Conservation (phyloP, 805 yeast genomes). For the Scheffersomyces spartinae region DNA sequence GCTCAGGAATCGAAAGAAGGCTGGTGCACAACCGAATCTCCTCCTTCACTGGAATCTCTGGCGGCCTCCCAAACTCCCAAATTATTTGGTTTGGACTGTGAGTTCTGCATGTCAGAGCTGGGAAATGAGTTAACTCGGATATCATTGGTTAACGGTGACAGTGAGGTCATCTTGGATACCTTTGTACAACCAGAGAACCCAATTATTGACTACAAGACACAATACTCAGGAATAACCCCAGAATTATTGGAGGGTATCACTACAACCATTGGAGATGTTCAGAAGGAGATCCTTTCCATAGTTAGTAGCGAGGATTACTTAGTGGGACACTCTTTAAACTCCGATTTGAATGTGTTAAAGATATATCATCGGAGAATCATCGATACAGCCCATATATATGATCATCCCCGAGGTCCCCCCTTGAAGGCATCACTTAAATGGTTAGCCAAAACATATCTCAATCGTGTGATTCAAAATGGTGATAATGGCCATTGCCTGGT, state of each 20-base stretch:
- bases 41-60: too few species aligned
- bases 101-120: slow-evolving; percentile 61
- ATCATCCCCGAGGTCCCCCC: slow-evolving; percentile 79
- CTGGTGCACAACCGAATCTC: too few species aligned
- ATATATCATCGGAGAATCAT: slow-evolving; percentile 63
- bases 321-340: slow-evolving; percentile 85
- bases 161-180: slow-evolving; percentile 53
- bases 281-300: slow-evolving; percentile 35
- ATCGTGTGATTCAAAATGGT: slow-evolving; percentile 56
- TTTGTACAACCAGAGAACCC: slow-evolving; percentile 67
- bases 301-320: slow-evolving; percentile 52
- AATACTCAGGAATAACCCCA: slow-evolving; percentile 78
- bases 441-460: slow-evolving; percentile 47
- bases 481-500: slow-evolving; percentile 71
- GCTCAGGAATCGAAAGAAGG: slow-evolving; percentile 13
- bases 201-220: slow-evolving; percentile 72
- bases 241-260: slow-evolving; percentile 52
- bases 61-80: slow-evolving; percentile 39
- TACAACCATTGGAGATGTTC: slow-evolving; percentile 59
- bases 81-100: slow-evolving; percentile 82
- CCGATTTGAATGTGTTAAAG: slow-evolving; percentile 63
- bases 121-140: slow-evolving; percentile 69
- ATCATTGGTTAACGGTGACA: slow-evolving; percentile 57
- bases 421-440: slow-evolving; percentile 66
- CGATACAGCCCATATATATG: slow-evolving; percentile 70